phyloP scores from a whole-genome alignment of 2,329 filamentous ascomycete genomes.

The Cryphonectria japonica region DNA sequence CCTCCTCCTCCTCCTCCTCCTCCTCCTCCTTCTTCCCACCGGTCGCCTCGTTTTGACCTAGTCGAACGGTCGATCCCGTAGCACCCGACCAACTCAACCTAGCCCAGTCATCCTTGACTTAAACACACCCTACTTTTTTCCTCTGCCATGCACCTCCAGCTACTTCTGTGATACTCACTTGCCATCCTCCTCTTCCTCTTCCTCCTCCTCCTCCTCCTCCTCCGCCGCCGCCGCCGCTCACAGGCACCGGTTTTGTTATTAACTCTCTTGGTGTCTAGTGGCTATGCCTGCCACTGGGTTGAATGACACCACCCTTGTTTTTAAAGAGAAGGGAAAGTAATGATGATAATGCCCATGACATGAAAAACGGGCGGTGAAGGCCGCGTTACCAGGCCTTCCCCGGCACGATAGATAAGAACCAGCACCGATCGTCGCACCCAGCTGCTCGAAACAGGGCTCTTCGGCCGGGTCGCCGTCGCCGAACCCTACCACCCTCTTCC shows the following conservation, averaged over 20 bases:
- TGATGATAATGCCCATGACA: not conserved
- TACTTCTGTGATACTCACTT: not conserved
- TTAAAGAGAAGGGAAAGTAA: too few relatives aligned
- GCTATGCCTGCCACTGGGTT: too few relatives aligned
- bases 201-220: not conserved
- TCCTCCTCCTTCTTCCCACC: constrained; percentile 3
- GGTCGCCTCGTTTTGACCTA: constrained; percentile 3
- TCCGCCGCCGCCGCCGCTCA: not conserved
- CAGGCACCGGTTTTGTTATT: not conserved
- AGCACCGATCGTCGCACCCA: not conserved
- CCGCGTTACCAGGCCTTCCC: constrained; percentile 2
- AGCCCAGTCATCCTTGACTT: not conserved
- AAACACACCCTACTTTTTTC: not conserved
- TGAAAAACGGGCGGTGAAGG: constrained; percentile 2
- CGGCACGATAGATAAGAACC: constrained; percentile 9
- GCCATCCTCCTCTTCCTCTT: not conserved
- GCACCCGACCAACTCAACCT: not conserved
- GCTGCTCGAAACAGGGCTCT: constrained; percentile 11
- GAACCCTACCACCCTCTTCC: not conserved
- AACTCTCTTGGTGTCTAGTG: not conserved
- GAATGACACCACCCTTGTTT: too few relatives aligned
- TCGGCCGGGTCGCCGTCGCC: not conserved
- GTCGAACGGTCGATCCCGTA: not conserved
- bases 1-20: not conserved
- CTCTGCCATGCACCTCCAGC: not conserved